Evolutionary conservation across 768 basidiomycete genomes (phyloP).

Genomic region (Leccinum disarticulatum): DNA sequence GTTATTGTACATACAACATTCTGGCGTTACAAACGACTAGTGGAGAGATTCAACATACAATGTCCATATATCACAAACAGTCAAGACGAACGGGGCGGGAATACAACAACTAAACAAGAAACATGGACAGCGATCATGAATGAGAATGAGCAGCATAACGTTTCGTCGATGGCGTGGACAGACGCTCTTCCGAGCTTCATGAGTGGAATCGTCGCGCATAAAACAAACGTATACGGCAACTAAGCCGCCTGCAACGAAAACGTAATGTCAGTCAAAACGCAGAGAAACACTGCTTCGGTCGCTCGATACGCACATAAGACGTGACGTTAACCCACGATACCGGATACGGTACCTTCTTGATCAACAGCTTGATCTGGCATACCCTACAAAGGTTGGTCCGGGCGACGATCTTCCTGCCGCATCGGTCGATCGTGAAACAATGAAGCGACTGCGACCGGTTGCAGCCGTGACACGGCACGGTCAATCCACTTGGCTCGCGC

Average conservation of each 20-base stretch:
- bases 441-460: constrained; percentile 28
- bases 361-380: constrained; percentile 33
- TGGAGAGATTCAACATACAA: constrained; percentile 1
- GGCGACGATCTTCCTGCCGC: constrained; percentile 19
- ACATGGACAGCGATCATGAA: background rate
- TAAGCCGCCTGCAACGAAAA: constrained; percentile 4
- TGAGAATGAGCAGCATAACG: background rate
- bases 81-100: background rate
- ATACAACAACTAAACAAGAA: constrained; percentile 1
- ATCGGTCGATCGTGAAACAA: constrained; percentile 23
- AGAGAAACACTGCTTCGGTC: background rate
- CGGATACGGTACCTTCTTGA: constrained; percentile 22
- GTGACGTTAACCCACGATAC: constrained; percentile 25
- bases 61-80: background rate
- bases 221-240: background rate
- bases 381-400: constrained; percentile 28
- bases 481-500: constrained; percentile 24
- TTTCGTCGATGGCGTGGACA: background rate
- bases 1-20: constrained; percentile 8
- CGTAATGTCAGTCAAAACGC: constrained; percentile 6
- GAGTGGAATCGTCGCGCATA: background rate
- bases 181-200: constrained; percentile 1
- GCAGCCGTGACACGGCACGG: constrained; percentile 27
- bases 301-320: constrained; percentile 12
- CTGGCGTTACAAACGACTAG: background rate